Evolutionary conservation across 805 yeast genomes (phyloP), one percentile per base, ranked within the genome.

Genomic region (Nakazawaea wyomingensis): DNA sequence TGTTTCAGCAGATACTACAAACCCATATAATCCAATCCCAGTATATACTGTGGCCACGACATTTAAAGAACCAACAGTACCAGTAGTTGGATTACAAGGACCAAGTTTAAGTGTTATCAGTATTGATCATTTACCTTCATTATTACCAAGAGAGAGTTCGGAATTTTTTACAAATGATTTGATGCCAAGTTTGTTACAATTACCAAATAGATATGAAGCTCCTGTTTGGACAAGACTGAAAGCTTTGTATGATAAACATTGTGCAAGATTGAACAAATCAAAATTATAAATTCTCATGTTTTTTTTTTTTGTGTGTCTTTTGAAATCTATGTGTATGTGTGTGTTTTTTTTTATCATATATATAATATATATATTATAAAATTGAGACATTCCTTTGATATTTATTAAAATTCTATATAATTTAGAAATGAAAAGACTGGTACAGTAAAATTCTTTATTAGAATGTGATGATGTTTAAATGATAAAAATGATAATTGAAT

Each of bases 1-100:
- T 64, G 99, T 93, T 45, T 86, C 96, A 41, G 99, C 99, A 44
- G 99, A 93, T 68, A 93, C 98, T 37, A 93, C 99, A 43, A 93
- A 93, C 66, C 97, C 97, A 48, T 91, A 89, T 72, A 93, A 93
- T 70, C 99, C 99, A 45, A 78, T 93, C 47, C 99, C 99, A 48
- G 91, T 93, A 43, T 95, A 93, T 66, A 71, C 79, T 19, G 72
- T 87, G 52, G 95, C 96, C 45, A 91, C 99, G 22, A 89, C 83
- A 5, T 93, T 93, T 72, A 76, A 78, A 51, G 78, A 87, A 54
- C 99, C 99, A 51, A 90, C 96, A 2, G 97, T 87, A 36, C 64
- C 66, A 6, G 99, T 91, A 32, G 78, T 81, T 48, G 81, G 93
- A 30, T 72, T 82, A 21, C 70, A 65, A 27, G 96, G 96, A 45